These are phyloP conservation scores for Arthrobotrys musiformis DNA, from an alignment of 2,329 filamentous ascomycete genomes.

Conservation along the genomic window DNA sequence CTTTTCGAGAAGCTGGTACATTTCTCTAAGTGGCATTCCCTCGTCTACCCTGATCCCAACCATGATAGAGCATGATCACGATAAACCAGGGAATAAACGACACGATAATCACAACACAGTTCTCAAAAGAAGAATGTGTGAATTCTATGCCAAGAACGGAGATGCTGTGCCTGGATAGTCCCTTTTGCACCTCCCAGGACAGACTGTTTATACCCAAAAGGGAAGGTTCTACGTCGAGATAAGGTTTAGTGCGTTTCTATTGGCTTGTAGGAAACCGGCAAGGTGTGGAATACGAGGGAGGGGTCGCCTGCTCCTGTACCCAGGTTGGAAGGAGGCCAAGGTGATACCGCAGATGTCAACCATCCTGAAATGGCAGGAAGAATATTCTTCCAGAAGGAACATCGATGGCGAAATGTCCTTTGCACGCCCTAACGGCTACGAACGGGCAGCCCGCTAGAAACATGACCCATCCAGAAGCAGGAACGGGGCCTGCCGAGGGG, in stretches of 20 bases:
- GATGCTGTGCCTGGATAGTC: slow-evolving; percentile 41
- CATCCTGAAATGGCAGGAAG: slow-evolving; percentile 51
- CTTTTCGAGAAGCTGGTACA: slow-evolving; percentile 48
- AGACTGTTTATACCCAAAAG: slow-evolving; percentile 24
- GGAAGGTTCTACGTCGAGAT: slow-evolving; percentile 49
- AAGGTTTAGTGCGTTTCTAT: slow-evolving; percentile 35
- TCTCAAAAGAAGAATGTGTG: slow-evolving; percentile 53
- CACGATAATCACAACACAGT: slow-evolving; percentile 43
- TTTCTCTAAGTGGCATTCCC: slow-evolving; percentile 20
- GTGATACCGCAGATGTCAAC: slow-evolving; percentile 51
- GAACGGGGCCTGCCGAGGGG: slow-evolving; percentile 20
- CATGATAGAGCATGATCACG: slow-evolving; percentile 48
- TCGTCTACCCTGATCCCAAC: slow-evolving; percentile 21
- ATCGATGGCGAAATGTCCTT: slow-evolving; percentile 21
- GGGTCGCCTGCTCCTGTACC: slow-evolving; percentile 22
- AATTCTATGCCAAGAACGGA: slow-evolving; percentile 36
- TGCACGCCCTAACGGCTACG: slow-evolving; percentile 22
- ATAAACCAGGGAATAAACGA: slow-evolving; percentile 50
- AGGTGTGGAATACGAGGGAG: slow-evolving; percentile 15
- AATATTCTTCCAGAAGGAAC: slow-evolving; percentile 30
- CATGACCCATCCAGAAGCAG: not conserved
- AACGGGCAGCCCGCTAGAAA: slow-evolving; percentile 25
- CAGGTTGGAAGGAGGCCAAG: slow-evolving; percentile 41
- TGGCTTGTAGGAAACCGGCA: slow-evolving; percentile 12
- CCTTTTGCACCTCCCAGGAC: slow-evolving; percentile 31